Conservation (phyloP, 768 basidiomycete species). For the Sporobolomyces roseus region DNA sequence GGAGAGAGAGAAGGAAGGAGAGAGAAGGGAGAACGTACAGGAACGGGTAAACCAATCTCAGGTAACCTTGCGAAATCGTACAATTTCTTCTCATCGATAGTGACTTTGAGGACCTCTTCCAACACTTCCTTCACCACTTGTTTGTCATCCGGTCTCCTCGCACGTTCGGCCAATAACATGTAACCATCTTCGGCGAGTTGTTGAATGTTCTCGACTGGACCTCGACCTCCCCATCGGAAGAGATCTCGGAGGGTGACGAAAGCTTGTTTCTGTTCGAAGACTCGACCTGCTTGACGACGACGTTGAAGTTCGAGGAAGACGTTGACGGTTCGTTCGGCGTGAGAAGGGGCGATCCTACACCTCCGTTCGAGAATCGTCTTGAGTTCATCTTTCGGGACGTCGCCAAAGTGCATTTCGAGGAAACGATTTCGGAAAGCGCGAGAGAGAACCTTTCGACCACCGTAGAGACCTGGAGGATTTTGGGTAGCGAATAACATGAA, state of each 20-base stretch:
- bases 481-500: slow-evolving; percentile 99
- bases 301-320: slow-evolving; percentile 93
- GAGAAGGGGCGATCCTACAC: slow-evolving; percentile 88
- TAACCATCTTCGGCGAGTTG: slow-evolving; percentile 93
- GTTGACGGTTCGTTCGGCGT: slow-evolving; percentile 79
- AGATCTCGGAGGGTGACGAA: slow-evolving; percentile 95
- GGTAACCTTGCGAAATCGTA: slow-evolving; percentile 53
- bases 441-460: slow-evolving; percentile 87
- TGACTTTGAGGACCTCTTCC: slow-evolving; percentile 81
- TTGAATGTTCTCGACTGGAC: slow-evolving; percentile 74
- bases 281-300: slow-evolving; percentile 78
- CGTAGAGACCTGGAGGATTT: slow-evolving; percentile 93
- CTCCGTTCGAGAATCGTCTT: slow-evolving; percentile 90
- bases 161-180: slow-evolving; percentile 91
- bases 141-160: slow-evolving; percentile 79
- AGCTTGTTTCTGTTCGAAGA: slow-evolving; percentile 95
- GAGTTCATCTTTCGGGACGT: slow-evolving; percentile 88
- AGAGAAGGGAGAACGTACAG: slow-evolving; percentile 27
- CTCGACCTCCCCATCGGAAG: slow-evolving; percentile 92
- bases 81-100: slow-evolving; percentile 65
- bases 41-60: slow-evolving; percentile 41
- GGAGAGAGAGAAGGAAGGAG: slow-evolving; percentile 3
- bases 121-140: slow-evolving; percentile 85
- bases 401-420: slow-evolving; percentile 93
- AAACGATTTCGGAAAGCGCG: slow-evolving; percentile 96